Evolutionary conservation across 1,139 yeast species (phyloP).

Genomic region (Kazachstania sp.): DNA sequence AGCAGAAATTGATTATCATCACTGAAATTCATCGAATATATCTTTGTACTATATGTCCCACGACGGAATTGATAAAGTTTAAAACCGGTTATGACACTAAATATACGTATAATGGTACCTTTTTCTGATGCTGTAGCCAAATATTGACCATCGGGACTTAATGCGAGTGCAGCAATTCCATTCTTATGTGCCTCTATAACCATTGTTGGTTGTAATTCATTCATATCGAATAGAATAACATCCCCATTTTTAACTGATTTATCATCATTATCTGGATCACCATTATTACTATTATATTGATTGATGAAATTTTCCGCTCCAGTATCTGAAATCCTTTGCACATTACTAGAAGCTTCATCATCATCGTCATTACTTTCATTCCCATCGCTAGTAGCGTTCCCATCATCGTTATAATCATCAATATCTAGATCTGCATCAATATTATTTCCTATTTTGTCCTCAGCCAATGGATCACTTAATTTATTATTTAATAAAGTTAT

Average conservation of each 20-base stretch:
- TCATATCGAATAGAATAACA: conserved; percentile 74
- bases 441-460: conserved; percentile 6
- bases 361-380: not conserved
- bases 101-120: conserved; percentile 87
- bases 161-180: conserved; percentile 65
- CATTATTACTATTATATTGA: not conserved
- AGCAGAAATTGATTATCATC: conserved; percentile 64
- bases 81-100: conserved; percentile 73
- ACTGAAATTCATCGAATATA: conserved; percentile 77
- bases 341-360: not conserved
- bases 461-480: not conserved
- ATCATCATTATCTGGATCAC: not conserved
- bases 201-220: conserved; percentile 70
- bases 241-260: conserved; percentile 50
- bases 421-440: not conserved
- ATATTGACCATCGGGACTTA: conserved; percentile 72
- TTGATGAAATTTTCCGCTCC: not conserved
- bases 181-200: conserved; percentile 93
- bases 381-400: conserved; percentile 1
- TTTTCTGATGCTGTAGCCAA: conserved; percentile 93
- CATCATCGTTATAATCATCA: conserved; percentile 3
- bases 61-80: conserved; percentile 85
- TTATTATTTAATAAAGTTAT: conserved; percentile 10
- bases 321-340: not conserved
- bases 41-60: conserved; percentile 87